Evolutionary conservation across 495 filamentous ascomycete species (phyloP).

Genomic region (Hyphodiscus hymeniophilus): DNA sequence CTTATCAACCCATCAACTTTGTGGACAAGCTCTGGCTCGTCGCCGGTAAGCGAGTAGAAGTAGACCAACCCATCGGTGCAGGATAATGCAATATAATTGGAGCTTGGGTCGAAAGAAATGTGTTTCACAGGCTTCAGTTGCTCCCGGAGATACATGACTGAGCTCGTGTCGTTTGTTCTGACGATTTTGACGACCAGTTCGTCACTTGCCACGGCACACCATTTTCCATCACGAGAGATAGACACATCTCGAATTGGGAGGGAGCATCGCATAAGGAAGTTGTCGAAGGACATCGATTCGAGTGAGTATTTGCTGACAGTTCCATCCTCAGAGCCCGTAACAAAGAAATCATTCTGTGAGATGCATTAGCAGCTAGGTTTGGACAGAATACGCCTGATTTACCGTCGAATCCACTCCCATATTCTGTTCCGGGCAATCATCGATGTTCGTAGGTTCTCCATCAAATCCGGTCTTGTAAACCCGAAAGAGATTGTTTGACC

Average conservation of each 20-base stretch:
- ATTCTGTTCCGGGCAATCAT: slow-evolving; percentile 78
- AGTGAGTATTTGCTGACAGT: slow-evolving; percentile 83
- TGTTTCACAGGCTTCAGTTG: slow-evolving; percentile 83
- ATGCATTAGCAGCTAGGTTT: slow-evolving; percentile 1
- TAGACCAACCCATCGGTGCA: slow-evolving; percentile 85
- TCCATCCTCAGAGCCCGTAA: slow-evolving; percentile 86
- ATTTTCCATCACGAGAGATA: slow-evolving; percentile 72
- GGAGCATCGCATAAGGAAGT: slow-evolving; percentile 71
- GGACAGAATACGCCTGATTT: slow-evolving; percentile 24
- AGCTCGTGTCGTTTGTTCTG: slow-evolving; percentile 64
- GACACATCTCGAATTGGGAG: slow-evolving; percentile 81
- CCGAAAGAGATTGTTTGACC: slow-evolving; percentile 82
- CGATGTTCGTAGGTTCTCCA: slow-evolving; percentile 83
- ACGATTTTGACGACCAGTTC: slow-evolving; percentile 87
- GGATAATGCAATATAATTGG: slow-evolving; percentile 67
- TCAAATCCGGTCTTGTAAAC: slow-evolving; percentile 85
- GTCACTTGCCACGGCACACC: slow-evolving; percentile 95
- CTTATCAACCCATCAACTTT: slow-evolving; percentile 83
- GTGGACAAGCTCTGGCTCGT: slow-evolving; percentile 70
- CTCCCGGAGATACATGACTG: slow-evolving; percentile 66
- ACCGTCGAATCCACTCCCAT: slow-evolving; percentile 66
- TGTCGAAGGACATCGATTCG: slow-evolving; percentile 63
- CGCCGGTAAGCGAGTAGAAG: slow-evolving; percentile 73
- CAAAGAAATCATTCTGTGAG: slow-evolving; percentile 68
- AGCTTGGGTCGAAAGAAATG: slow-evolving; percentile 78